Conservation (phyloP, 768 basidiomycete species). For the Suillus spraguei region DNA sequence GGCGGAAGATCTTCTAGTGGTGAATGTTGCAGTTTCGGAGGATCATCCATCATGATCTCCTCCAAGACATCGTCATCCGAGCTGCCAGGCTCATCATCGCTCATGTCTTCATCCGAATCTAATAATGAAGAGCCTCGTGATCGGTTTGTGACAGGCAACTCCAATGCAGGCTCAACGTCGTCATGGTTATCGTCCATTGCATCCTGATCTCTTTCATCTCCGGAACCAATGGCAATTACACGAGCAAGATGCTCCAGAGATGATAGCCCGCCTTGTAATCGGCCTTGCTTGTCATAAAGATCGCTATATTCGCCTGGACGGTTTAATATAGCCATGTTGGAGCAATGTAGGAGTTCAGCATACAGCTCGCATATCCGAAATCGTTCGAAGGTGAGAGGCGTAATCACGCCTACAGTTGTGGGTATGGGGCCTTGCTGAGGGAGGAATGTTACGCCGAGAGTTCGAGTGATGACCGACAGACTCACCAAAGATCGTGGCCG, state of each 20-base stretch:
- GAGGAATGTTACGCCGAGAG: conserved; percentile 16
- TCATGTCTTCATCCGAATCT: conserved; percentile 83
- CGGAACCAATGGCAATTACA: conserved; percentile 70
- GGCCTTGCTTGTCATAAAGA: conserved; percentile 81
- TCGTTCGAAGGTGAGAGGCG: conserved; percentile 90
- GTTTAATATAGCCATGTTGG: conserved; percentile 96
- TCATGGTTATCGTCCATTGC: conserved; percentile 57
- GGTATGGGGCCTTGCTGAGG: conserved; percentile 63
- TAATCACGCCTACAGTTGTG: conserved; percentile 73
- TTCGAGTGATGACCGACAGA: conserved; percentile 16
- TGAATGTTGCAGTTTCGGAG: conserved; percentile 37
- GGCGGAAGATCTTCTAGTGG: conserved; percentile 34
- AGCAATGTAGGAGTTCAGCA: conserved; percentile 95
- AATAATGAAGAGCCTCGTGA: conserved; percentile 52
- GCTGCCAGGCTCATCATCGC: conserved; percentile 67
- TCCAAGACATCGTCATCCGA: conserved; percentile 84
- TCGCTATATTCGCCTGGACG: conserved; percentile 67
- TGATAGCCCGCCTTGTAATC: conserved; percentile 83
- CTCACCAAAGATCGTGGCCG: conserved; percentile 79
- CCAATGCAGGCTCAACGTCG: conserved; percentile 63
- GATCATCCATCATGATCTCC: conserved; percentile 76
- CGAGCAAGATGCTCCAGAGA: conserved; percentile 86
- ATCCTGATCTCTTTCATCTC: conserved; percentile 55
- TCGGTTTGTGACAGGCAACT: conserved; percentile 65
- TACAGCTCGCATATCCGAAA: conserved; percentile 96